Evolutionary conservation across 2,329 filamentous ascomycete species (phyloP), one percentile per base, ranked within the genome.

Genomic region (Colletotrichum eleusines): DNA sequence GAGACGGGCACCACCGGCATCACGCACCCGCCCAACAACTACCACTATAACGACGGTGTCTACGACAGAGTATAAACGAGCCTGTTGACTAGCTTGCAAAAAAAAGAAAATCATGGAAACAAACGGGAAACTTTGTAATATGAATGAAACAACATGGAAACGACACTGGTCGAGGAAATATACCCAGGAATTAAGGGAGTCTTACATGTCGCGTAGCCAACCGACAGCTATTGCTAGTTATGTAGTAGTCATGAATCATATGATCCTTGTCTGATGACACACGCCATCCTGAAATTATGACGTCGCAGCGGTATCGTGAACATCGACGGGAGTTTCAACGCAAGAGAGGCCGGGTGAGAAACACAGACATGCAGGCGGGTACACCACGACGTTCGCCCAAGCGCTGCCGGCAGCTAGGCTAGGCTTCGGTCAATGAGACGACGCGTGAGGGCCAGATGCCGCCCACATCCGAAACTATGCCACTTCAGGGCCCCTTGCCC

Each of bases 21-120:
- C 23, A 50, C 64, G 1, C 64, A 67, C 14, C 62, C 69, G 31
- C 74, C 75, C 6, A 73, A 63, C 23, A 76, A 76, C 35, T 79
- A 82, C 60, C 78, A 74, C 12, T 83, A 83, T 63, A 76, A 76
- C 4, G 82, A 84, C 60, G 81, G 82, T 31, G 75, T 81, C 18
- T 83, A 83, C 58, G 69, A 71, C 38, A 63, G 69, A 42, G 69
- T 71, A 5, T 71, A 59, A 54, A 14, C 7, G 35, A 35, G 5
- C 3, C 23, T 12, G 18, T 2, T 2, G 74, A 79, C 6, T 42
- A 18, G 42, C 8, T 1, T 9, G 20, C 18, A n/a, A 11, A 44
- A n/a, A n/a, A n/a, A 11, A 8, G 8, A n/a, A 76, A 9, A 46
- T 60, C 63, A 67, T 63, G 73, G 50, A 53, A 40, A 59, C 51